Conservation (phyloP, 2,329 filamentous ascomycete species). For the Dendryphion nanum region DNA sequence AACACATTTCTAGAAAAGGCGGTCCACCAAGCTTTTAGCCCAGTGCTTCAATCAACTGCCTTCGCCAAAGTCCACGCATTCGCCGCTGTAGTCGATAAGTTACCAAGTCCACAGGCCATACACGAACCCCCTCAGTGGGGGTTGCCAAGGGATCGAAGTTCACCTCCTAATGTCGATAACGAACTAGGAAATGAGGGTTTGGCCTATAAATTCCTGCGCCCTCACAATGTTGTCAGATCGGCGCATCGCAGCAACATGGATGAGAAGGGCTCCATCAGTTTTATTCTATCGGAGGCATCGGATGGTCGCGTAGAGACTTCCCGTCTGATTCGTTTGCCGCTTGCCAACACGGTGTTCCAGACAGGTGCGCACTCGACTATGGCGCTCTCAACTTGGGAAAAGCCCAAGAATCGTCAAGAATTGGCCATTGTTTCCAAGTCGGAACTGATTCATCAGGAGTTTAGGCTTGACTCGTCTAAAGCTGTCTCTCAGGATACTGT, state of each 20-base stretch:
- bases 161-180: not conserved
- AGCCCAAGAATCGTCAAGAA: conserved; percentile 11
- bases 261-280: conserved; percentile 25
- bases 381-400: conserved; percentile 23
- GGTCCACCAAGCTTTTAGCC: conserved; percentile 16
- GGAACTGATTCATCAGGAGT: conserved; percentile 15
- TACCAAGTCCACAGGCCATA: conserved; percentile 22
- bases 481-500: conserved; percentile 3
- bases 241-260: conserved; percentile 3
- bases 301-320: conserved; percentile 2
- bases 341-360: conserved; percentile 77
- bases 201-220: conserved; percentile 24
- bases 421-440: conserved; percentile 11
- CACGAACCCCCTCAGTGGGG: not conserved
- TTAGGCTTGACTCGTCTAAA: conserved; percentile 8
- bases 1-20: conserved; percentile 25
- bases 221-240: conserved; percentile 5
- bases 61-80: conserved; percentile 17
- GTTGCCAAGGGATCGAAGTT: not conserved
- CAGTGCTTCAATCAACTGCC: not conserved
- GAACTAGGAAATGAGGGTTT: conserved; percentile 25
- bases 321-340: conserved; percentile 54
- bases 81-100: conserved; percentile 38
- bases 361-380: conserved; percentile 54
- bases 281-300: conserved; percentile 13